phyloP scores from a whole-genome alignment of 2,329 filamentous ascomycete genomes.

The Trichothecium roseum region DNA sequence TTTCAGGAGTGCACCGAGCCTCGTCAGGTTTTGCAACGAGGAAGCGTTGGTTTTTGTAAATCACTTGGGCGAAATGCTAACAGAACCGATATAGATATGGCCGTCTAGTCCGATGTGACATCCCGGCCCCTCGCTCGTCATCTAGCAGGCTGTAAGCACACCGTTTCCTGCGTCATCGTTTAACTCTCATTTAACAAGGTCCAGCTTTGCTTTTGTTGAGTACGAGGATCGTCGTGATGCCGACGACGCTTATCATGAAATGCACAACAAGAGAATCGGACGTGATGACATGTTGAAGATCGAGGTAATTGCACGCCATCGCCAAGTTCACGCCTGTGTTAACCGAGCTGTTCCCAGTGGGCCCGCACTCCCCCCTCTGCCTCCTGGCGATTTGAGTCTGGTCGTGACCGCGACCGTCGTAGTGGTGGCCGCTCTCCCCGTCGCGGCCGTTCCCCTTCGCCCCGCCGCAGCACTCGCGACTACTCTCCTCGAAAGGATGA shows the following conservation, averaged over 20 bases:
- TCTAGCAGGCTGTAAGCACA: slow-evolving; percentile 83
- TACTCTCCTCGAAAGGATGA: slow-evolving; percentile 87
- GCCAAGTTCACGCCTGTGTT: neutral
- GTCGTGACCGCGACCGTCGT: slow-evolving; percentile 61
- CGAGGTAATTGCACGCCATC: slow-evolving; percentile 52
- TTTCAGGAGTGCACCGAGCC: neutral
- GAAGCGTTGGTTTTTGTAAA: neutral
- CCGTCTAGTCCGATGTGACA: slow-evolving; percentile 94
- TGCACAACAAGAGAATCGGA: slow-evolving; percentile 98
- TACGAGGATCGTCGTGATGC: slow-evolving; percentile 98
- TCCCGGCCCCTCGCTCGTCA: slow-evolving; percentile 88
- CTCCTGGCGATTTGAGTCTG: slow-evolving; percentile 96
- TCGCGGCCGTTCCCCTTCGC: slow-evolving; percentile 65
- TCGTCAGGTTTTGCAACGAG: neutral
- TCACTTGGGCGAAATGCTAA: slow-evolving; percentile 37
- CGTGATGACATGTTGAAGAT: slow-evolving; percentile 96
- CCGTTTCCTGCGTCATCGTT: neutral
- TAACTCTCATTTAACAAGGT: slow-evolving; percentile 1
- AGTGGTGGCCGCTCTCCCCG: slow-evolving; percentile 50
- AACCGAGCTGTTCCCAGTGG: slow-evolving; percentile 53
- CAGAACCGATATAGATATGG: slow-evolving; percentile 61
- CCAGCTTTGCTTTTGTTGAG: slow-evolving; percentile 92
- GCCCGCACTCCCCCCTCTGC: slow-evolving; percentile 95
- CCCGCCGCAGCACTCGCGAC: slow-evolving; percentile 65
- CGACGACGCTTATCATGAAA: slow-evolving; percentile 98